phyloP scores from a whole-genome alignment of 2,329 filamentous ascomycete genomes.

The Dothiorella sarmentorum region DNA sequence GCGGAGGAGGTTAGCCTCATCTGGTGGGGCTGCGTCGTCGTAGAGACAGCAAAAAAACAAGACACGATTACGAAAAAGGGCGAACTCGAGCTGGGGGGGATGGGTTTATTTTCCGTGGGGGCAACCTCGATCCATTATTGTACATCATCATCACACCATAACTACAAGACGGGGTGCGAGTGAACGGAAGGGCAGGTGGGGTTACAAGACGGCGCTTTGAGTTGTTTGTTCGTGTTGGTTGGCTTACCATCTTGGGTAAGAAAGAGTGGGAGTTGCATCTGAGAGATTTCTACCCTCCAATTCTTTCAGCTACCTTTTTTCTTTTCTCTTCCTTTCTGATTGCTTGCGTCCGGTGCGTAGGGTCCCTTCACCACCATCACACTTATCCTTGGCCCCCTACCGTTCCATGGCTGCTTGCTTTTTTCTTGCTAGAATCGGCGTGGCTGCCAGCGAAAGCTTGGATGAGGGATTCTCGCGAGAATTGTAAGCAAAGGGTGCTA shows the following conservation, averaged over 20 bases:
- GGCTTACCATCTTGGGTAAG: conserved; percentile 8
- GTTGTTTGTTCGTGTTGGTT: neutral
- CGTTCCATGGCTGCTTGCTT: neutral
- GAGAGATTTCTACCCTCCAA: neutral
- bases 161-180: neutral
- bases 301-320: neutral
- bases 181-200: neutral
- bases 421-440: neutral
- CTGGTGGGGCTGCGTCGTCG: neutral
- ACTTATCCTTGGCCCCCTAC: neutral
- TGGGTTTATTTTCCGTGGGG: neutral
- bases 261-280: neutral
- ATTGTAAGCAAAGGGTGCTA: neutral
- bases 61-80: neutral
- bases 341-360: neutral
- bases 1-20: conserved; percentile 28
- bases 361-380: neutral
- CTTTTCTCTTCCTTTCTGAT: neutral
- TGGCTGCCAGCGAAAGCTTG: neutral
- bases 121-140: neutral
- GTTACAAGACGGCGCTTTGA: neutral
- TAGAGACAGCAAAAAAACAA: neutral
- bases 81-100: neutral
- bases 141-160: conserved; percentile 14
- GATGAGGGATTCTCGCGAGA: neutral